Base-by-base conservation (phyloP, 2,329 filamentous ascomycete genomes). In the Ophiostoma triangulosporum region DNA sequence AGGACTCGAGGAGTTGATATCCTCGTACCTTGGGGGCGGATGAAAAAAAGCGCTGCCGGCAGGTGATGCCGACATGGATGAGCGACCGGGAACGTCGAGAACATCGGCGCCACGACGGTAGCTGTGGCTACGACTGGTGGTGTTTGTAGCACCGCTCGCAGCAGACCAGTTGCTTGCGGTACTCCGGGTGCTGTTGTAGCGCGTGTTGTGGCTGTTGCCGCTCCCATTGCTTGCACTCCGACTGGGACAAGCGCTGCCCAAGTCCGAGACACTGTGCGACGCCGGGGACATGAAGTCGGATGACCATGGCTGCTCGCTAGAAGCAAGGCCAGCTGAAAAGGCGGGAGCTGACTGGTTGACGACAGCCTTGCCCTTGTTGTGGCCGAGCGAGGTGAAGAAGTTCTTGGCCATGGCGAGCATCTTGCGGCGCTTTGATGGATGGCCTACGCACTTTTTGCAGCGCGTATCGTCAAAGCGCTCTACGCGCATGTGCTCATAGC, bases 301-400 rank as follows among this genome's bases (percentile, higher is more conserved):
- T 11, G 48, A 20, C 38, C 22, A 51, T 5, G 51, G 26, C 50
- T 48, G 22, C 24, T 29, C 26, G 15, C 36, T 15, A 5, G 51
- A 48, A 4, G 54, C 17, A 2, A 46, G 51, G 6, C 22, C 32
- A n/a, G 53, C 38, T 0, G 56, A 31, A n/a, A 29, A 53, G 0
- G 50, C 33, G 7, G 57, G 40, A 3, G 55, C 27, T 5, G 54
- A 51, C 29, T 27, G 57, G 36, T 66, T 64, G 52, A 64, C 51
- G 26, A 56, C 50, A 22, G 60, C 56, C n/a, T 62, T 62, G 26
- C 60, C 63, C 58, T 68, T 74, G 59, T 65, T 75, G 60, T 75
- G 70, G 8, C 75, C 75, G 29, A 78, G 65, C 11, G 70, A 72
- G 22, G 72, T 71, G 61, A 79, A 77, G 64, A 79, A 75, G 59